These are phyloP conservation scores for Phyllosticta ampelicida DNA, from an alignment of 2,329 filamentous ascomycete species.

Conservation along the genomic window DNA sequence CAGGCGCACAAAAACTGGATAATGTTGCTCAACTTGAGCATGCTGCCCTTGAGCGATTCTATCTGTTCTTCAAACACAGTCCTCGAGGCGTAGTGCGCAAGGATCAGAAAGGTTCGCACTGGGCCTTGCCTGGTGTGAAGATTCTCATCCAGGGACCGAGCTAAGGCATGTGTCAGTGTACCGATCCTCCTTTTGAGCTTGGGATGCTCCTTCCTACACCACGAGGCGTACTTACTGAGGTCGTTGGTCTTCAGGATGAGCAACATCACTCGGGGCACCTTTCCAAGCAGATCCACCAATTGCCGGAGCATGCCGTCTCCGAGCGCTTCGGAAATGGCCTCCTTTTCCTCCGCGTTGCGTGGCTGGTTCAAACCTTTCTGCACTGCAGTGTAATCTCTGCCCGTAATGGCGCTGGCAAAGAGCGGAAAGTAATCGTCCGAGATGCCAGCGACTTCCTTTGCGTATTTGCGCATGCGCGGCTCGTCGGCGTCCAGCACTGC, in stretches of 20 bases:
- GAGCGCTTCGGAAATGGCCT: slow-evolving; percentile 72
- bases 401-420: slow-evolving; percentile 93
- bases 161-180: slow-evolving; percentile 21
- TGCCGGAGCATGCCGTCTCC: slow-evolving; percentile 83
- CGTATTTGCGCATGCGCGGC: slow-evolving; percentile 73
- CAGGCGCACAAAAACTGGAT: slow-evolving; percentile 42
- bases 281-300: slow-evolving; percentile 75
- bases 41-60: slow-evolving; percentile 41
- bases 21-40: slow-evolving; percentile 43
- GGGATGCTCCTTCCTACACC: background rate
- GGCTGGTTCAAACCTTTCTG: slow-evolving; percentile 47
- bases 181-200: too few species aligned
- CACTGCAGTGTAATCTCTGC: slow-evolving; percentile 75
- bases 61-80: slow-evolving; percentile 52
- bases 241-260: slow-evolving; percentile 98
- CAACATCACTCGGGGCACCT: slow-evolving; percentile 84
- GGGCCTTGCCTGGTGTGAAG: slow-evolving; percentile 60
- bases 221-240: slow-evolving; percentile 47
- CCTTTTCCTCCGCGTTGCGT: slow-evolving; percentile 67
- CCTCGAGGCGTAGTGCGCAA: slow-evolving; percentile 52
- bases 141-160: slow-evolving; percentile 84
- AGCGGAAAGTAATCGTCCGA: slow-evolving; percentile 84
- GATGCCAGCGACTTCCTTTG: slow-evolving; percentile 79
- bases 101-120: slow-evolving; percentile 51
- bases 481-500: slow-evolving; percentile 89